Percentiles rank a stretch among this genome's conserved stretches.
phyloP scores from a whole-genome alignment of 2,329 filamentous ascomycete genomes.

The Metarhizium guizhouense region DNA sequence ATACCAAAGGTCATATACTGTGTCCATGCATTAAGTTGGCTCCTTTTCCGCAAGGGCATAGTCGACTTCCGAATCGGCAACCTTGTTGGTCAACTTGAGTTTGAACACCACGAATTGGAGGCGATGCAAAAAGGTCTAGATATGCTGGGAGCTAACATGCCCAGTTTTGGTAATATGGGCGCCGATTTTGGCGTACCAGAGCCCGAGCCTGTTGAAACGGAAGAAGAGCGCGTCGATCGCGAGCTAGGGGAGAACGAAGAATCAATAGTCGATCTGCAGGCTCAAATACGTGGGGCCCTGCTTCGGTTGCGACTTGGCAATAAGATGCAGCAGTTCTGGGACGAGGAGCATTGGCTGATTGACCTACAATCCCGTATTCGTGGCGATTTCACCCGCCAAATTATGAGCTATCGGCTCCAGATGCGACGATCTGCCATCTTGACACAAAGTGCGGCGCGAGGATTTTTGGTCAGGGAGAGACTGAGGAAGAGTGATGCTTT shows the following conservation, averaged over 20 bases:
- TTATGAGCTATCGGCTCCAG: constrained; percentile 69
- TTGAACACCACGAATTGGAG: constrained; percentile 95
- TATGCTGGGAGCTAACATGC: constrained; percentile 91
- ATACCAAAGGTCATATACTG: constrained; percentile 99
- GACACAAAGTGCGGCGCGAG: constrained; percentile 72
- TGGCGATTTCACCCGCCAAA: constrained; percentile 78
- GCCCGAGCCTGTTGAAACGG: constrained; percentile 74
- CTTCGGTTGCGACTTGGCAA: constrained; percentile 67
- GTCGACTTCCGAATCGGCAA: constrained; percentile 96
- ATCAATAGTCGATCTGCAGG: constrained; percentile 70
- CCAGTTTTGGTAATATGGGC: constrained; percentile 94
- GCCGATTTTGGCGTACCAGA: constrained; percentile 81
- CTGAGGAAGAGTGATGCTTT: constrained; percentile 54
- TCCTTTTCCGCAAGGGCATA: constrained; percentile 91
- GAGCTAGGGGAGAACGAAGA: constrained; percentile 71
- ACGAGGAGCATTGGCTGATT: constrained; percentile 66
- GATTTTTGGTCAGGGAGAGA: constrained; percentile 60
- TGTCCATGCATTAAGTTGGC: constrained; percentile 92
- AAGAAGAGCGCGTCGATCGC: constrained; percentile 78
- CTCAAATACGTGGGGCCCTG: constrained; percentile 75
- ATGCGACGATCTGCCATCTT: constrained; percentile 75
- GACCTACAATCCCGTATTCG: constrained; percentile 81
- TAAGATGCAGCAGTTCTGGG: constrained; percentile 85
- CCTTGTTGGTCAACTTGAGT: constrained; percentile 89
- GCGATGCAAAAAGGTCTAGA: constrained; percentile 95